Conservation (phyloP, 352 stramenopile genomes). For the Stephanocyclus meneghinianus region DNA sequence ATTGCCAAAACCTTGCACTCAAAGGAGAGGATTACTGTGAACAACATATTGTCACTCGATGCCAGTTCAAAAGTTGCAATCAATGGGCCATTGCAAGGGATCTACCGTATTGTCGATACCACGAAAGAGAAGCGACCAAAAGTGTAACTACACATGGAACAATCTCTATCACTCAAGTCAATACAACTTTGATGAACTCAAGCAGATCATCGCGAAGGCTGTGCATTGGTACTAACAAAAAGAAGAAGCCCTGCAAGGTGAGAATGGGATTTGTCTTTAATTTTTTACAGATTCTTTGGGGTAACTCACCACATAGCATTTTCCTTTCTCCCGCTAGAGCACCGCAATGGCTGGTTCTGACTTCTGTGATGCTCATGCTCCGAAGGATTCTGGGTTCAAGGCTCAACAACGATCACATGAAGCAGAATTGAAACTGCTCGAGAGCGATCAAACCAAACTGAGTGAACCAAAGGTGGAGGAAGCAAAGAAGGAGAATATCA, state of each 20-base stretch:
- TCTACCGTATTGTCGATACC: slow-evolving; percentile 20
- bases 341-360: slow-evolving; percentile 22
- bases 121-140: slow-evolving; percentile 18
- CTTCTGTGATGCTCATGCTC: slow-evolving; percentile 41
- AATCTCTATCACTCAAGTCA: background rate
- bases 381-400: slow-evolving; percentile 36
- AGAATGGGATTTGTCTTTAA: background rate
- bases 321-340: background rate
- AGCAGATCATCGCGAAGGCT: background rate
- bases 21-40: slow-evolving; percentile 32
- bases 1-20: slow-evolving; percentile 26
- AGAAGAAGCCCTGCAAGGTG: slow-evolving; percentile 53
- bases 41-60: slow-evolving; percentile 15
- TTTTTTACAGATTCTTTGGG: too few relatives aligned
- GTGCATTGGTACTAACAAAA: slow-evolving; percentile 38
- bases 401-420: slow-evolving; percentile 24
- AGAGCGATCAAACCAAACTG: background rate
- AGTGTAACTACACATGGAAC: background rate
- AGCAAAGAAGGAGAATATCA: background rate
- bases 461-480: slow-evolving; percentile 10
- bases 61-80: slow-evolving; percentile 15
- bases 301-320: too few relatives aligned
- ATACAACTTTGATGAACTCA: background rate
- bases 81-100: slow-evolving; percentile 27
- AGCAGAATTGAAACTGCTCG: slow-evolving; percentile 15